A percentile compares a stretch with the other conserved stretches of the same genome.
Evolutionary conservation across 306 rosid genomes (phyloP).

Genomic region (Medicago arabica): DNA sequence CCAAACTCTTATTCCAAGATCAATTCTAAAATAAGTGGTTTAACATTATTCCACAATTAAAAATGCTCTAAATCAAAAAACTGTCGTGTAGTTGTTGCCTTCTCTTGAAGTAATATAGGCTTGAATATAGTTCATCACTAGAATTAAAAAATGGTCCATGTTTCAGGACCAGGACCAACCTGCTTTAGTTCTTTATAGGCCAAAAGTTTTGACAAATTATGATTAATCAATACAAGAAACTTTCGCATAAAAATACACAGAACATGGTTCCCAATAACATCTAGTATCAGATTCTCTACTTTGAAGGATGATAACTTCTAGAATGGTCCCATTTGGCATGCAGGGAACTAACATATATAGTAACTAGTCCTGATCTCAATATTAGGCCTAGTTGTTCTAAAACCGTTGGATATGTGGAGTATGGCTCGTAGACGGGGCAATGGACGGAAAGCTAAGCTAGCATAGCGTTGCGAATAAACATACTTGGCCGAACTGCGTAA

Average conservation of each 20-base stretch:
- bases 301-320: not conserved
- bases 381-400: not conserved
- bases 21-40: no score
- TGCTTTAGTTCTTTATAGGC: not conserved
- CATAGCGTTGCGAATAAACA: no score
- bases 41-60: not conserved
- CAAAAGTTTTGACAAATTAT: slow-evolving; percentile 5
- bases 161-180: slow-evolving; percentile 6
- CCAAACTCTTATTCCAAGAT: no score
- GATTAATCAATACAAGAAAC: not conserved
- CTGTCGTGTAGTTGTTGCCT: not conserved
- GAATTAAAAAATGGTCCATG: slow-evolving; percentile 25
- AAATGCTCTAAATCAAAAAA: not conserved
- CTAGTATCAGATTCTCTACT: slow-evolving; percentile 13
- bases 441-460: no score
- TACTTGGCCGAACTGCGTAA: no score
- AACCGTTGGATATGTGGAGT: no score
- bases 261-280: slow-evolving; percentile 15
- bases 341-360: not conserved
- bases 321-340: slow-evolving; percentile 23
- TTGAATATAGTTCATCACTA: not conserved
- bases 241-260: not conserved
- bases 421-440: no score
- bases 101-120: slow-evolving; percentile 1
- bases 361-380: not conserved